A percentile compares a stretch with the other conserved stretches of the same genome.
These are phyloP conservation scores for Lophium mytilinum DNA, from an alignment of 495 filamentous ascomycete genomes.

Conservation along the genomic window DNA sequence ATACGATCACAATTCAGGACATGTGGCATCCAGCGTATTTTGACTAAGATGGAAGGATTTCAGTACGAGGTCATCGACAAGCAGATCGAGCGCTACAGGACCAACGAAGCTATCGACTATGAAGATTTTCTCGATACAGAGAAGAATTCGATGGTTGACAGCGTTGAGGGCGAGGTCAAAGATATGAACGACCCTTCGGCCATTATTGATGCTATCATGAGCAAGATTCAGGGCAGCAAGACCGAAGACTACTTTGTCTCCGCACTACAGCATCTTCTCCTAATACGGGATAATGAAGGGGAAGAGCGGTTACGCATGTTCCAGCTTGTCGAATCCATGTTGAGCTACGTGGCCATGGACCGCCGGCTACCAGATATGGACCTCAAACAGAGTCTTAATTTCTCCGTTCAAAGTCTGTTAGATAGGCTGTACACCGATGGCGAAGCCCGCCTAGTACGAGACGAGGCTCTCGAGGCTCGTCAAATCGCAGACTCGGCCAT, in stretches of 20 bases:
- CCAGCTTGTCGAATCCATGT: constrained; percentile 94
- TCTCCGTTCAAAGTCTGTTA: constrained; percentile 89
- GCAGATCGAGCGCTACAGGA: constrained; percentile 87
- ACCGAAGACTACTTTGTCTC: constrained; percentile 94
- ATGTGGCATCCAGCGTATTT: constrained; percentile 89
- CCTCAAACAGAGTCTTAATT: constrained; percentile 91
- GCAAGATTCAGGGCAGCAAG: constrained; percentile 71
- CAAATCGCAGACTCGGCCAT: constrained; percentile 92
- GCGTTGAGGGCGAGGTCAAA: constrained; percentile 81
- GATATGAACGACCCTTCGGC: constrained; percentile 90
- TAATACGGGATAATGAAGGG: constrained; percentile 86
- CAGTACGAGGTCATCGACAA: constrained; percentile 98
- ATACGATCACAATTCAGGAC: constrained; percentile 93
- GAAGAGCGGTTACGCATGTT: constrained; percentile 95
- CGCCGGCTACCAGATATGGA: constrained; percentile 92
- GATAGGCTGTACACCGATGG: constrained; percentile 95
- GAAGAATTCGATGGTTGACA: constrained; percentile 81
- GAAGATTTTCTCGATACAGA: constrained; percentile 93
- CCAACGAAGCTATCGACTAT: constrained; percentile 95
- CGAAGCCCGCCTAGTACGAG: constrained; percentile 81
- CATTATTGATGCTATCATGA: constrained; percentile 89
- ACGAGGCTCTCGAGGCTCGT: constrained; percentile 80
- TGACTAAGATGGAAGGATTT: constrained; percentile 96
- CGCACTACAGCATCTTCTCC: constrained; percentile 85
- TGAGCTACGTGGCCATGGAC: constrained; percentile 99